Percentiles rank a stretch among this genome's conserved stretches.
Evolutionary conservation across 805 yeast genomes (phyloP).

Genomic region (Yarrowia osloensis): DNA sequence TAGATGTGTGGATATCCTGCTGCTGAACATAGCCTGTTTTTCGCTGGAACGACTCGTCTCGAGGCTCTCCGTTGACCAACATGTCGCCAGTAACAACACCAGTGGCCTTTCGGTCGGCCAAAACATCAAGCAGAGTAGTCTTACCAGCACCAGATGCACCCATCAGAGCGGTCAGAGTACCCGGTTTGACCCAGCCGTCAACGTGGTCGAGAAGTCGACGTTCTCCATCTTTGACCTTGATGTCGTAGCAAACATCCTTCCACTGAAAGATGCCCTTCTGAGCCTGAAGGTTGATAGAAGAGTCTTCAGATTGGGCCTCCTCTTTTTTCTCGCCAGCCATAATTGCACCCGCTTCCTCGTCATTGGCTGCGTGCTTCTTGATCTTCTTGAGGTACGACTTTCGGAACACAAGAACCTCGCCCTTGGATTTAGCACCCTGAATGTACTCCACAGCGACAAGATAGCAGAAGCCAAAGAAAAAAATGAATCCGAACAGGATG

Average conservation of each 20-base stretch:
- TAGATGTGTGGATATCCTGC: conserved; percentile 67
- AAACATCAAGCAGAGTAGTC: conserved; percentile 68
- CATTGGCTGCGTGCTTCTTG: conserved; percentile 33
- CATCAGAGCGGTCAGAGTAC: conserved; percentile 76
- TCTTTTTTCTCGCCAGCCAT: not conserved
- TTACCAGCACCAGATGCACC: conserved; percentile 84
- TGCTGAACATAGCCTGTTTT: conserved; percentile 75
- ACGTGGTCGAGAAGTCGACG: conserved; percentile 64
- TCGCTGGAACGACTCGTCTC: conserved; percentile 63
- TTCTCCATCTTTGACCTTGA: conserved; percentile 60
- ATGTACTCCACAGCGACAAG: conserved; percentile 4
- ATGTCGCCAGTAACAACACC: conserved; percentile 72
- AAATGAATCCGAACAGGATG: not conserved
- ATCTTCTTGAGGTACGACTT: conserved; percentile 47
- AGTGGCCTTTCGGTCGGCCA: conserved; percentile 67
- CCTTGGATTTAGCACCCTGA: conserved; percentile 7
- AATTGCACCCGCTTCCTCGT: not conserved
- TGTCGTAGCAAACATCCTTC: conserved; percentile 72
- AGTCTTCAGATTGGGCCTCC: not conserved
- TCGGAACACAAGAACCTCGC: not conserved
- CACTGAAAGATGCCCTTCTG: conserved; percentile 57
- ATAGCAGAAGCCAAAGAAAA: not conserved
- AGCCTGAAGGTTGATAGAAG: not conserved
- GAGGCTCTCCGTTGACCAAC: conserved; percentile 62
- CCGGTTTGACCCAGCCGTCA: conserved; percentile 84